Base-by-base conservation (phyloP, 495 filamentous ascomycete species). In the Glonium stellatum region DNA sequence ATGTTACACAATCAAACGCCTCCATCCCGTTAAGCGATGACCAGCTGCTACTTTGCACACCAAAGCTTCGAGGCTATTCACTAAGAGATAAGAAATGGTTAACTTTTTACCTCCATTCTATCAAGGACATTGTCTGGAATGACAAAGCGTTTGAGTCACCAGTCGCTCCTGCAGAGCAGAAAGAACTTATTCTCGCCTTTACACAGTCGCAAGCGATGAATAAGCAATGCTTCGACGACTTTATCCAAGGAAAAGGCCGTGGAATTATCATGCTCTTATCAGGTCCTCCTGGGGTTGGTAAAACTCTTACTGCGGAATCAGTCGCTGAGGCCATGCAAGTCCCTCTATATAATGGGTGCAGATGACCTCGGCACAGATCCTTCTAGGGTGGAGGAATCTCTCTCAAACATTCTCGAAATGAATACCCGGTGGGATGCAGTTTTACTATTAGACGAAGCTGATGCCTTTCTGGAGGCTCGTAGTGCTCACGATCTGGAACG, bases 361-460 rank as follows among this genome's bases (percentile, higher is more conserved):
- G 67, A 58, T 9, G 70, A 72, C 27, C 61, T 72, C 3, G 72
- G 72, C 2, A 57, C 59, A 5, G 62, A 67, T 35, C 63, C 69
- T 5, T 21, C 54, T 0, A 41, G 57, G n/a, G 59, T 74, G 10
- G 71, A 72, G 54, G 46, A 47, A 15, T 62, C 57, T 19, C 59
- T 74, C 11, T 58, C 63, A 31, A 62, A 63, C 36, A 64, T 68
- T 9, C 64, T 72, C 5, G 69, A 74, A 54, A 66, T 74, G 59
- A 67, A 57, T 39, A 68, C 67, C 4, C 60, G 67, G 27, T 74
- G 70, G 72, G 64, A 69, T 57, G 75, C 75, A 35, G 71, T 81
- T 49, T 66, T 81, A 0, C 71, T 83, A 0, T 72, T 88, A 0
- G 85, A 87, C 55, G 84, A 88, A 71, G 80, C 79, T 25, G 85